Evolutionary conservation across 805 yeast genomes (phyloP).

Genomic region (Pichia sporocuriosa): DNA sequence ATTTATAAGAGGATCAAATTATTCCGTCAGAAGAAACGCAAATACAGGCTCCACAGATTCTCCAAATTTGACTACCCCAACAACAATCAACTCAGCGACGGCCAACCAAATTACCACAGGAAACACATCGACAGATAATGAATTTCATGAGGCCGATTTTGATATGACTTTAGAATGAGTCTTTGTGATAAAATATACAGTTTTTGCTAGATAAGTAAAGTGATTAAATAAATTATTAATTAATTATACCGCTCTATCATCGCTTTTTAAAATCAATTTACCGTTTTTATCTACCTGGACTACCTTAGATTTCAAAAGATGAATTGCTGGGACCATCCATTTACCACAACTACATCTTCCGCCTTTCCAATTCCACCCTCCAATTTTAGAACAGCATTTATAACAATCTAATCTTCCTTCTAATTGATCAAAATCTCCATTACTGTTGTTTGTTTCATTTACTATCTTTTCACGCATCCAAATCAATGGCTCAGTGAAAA

Average conservation of each 20-base stretch:
- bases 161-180: conserved; percentile 28
- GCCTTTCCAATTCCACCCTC: conserved; percentile 93
- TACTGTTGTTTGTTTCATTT: conserved; percentile 1
- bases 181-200: too few relatives aligned
- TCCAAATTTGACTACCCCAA: conserved; percentile 9
- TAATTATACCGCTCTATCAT: conserved; percentile 10
- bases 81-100: conserved; percentile 6
- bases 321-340: conserved; percentile 93
- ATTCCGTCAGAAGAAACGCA: conserved; percentile 1
- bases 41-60: conserved; percentile 4
- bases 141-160: conserved; percentile 21
- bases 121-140: conserved; percentile 16
- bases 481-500: conserved; percentile 75
- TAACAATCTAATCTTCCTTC: conserved; percentile 89
- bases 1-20: conserved; percentile 6
- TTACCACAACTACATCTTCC: conserved; percentile 89
- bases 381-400: conserved; percentile 77
- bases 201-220: not conserved
- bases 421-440: conserved; percentile 52
- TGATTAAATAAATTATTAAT: not conserved
- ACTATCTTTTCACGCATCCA: conserved; percentile 66
- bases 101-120: conserved; percentile 13
- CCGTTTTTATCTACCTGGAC: conserved; percentile 43
- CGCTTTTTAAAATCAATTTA: conserved; percentile 14
- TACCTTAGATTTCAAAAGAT: conserved; percentile 71